Base-by-base conservation (phyloP, 1,284 basidiomycete genomes). In the Flammula alnicola region DNA sequence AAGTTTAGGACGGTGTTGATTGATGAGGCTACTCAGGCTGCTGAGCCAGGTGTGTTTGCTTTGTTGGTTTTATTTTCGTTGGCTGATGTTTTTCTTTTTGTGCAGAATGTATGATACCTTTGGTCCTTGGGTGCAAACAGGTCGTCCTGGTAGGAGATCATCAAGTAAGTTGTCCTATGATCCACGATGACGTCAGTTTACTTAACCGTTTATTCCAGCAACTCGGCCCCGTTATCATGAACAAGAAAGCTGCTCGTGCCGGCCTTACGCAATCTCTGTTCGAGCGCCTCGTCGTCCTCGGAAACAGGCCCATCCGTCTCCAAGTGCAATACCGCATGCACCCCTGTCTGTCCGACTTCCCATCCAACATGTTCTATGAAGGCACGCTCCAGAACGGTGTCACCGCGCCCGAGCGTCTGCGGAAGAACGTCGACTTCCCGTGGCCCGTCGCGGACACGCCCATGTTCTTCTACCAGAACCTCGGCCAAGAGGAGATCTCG, bases 251-350 rank as follows among this genome's bases (percentile, higher is more conserved):
- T 1, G 97, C 97, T 0, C 88, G 94, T 11, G 97, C 97, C 0
- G 97, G 97, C 23, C 80, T 99, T 35, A 98, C 95, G 0, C 95
- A 98, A 67, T 98, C 95, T 1, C 85, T 99, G 19, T 99, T 99
- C 64, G 97, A 99, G 70, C 90, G 97, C 30, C 85, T 99, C 44
- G 95, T 99, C 57, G 81, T 98, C 42, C 86, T 99, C 47, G 89
- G 91, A 39, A 99, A 99, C 70, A 84, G 94, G 19, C 97, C 97
- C 14, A 99, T 99, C 63, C 94, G 97, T 55, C 82, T 99, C 27
- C 95, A 99, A 74, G 97, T 99, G 36, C 97, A 99, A 72, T 99
- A 99, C 67, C 95, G 97, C 69, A 99, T 99, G 97, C 97, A 99
- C 68, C 97, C 97, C 11, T 98, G 96, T 70, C 79, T 99, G 39